Evolutionary conservation across 495 filamentous ascomycete species (phyloP), one percentile per base, ranked within the genome.

Genomic region (Penicillium taxi): DNA sequence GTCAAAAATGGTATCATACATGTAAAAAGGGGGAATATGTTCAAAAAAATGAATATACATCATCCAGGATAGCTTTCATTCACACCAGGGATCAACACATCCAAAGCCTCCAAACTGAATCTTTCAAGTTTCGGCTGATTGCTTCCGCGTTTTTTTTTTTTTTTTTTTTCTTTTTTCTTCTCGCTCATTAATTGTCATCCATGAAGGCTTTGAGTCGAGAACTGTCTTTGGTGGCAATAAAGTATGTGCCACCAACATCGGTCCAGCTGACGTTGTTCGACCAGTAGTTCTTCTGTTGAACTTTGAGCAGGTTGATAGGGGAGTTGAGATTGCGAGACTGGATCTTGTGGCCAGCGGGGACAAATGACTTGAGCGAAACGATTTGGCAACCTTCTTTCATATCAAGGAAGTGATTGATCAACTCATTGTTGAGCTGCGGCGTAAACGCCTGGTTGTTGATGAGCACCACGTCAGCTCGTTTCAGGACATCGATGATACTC

Each of bases 401-500:
- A 55, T 98, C 91, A 42, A 98, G 61, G 55, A 98, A 98, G 65
- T 94, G 83, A 44, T 84, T 80, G 44, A 87, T 78, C 35, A 98
- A 73, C 45, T 80, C 74, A 52, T 84, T 81, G 61, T 96, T 98
- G 37, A 95, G 73, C 28, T 78, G 73, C 4, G 86, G 78, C 9
- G 78, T 84, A 58, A 98, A 98, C 14, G 84, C 91, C 61, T 96
- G 85, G 60, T 96, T 98, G 66, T 98, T 98, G 44, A 96, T 89
- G 20, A 98, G 72, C 15, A 98, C 74, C 17, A 96, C 86, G 56
- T 98, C 91, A 2, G 90, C 88, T 31, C 79, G 74, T 54, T 83
- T 80, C 18, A 98, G 64, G 17, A 82, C 74, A 23, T 74, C 70
- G 31, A 79, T 64, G 16, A 95, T 86, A 36, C 66, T 73, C 15